phyloP scores from a whole-genome alignment of 768 basidiomycete genomes.

The Gymnopilus dilepis region DNA sequence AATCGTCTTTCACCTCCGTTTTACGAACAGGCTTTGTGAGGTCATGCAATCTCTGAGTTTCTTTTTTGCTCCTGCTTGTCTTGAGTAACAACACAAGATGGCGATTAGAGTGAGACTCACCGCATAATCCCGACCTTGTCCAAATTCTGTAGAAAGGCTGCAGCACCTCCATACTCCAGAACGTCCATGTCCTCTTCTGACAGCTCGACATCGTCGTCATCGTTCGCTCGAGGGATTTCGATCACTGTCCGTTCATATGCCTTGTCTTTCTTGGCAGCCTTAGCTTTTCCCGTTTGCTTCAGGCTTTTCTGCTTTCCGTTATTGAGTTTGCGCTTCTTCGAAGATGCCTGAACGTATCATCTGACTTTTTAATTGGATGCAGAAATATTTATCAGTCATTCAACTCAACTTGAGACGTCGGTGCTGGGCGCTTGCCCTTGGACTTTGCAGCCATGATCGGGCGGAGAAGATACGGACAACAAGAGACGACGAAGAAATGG shows the following conservation, averaged over 20 bases:
- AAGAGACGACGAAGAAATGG: background rate
- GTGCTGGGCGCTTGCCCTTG: conserved; percentile 40
- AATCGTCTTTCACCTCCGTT: conserved; percentile 48
- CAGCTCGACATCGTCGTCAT: conserved; percentile 57
- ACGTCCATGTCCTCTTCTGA: conserved; percentile 77
- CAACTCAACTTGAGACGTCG: conserved; percentile 32
- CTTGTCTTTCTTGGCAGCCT: conserved; percentile 52
- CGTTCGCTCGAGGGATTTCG: conserved; percentile 58
- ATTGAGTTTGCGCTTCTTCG: conserved; percentile 67
- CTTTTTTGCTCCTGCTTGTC: conserved; percentile 77
- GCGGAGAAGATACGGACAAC: background rate
- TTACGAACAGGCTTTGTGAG: conserved; percentile 60
- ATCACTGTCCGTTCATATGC: conserved; percentile 64
- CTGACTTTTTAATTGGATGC: conserved; percentile 9
- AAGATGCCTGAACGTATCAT: conserved; percentile 38
- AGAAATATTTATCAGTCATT: background rate
- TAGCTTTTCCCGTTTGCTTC: conserved; percentile 24
- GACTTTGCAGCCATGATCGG: conserved; percentile 31
- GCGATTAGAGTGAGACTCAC: conserved; percentile 44
- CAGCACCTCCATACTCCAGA: conserved; percentile 64
- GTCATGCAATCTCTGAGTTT: conserved; percentile 72
- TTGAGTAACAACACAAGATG: background rate
- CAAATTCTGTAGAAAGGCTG: conserved; percentile 70
- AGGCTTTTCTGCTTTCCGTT: conserved; percentile 31
- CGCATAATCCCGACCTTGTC: conserved; percentile 83